Conservation (phyloP, 2,329 filamentous ascomycete genomes). For the Colletotrichum graminicola region DNA sequence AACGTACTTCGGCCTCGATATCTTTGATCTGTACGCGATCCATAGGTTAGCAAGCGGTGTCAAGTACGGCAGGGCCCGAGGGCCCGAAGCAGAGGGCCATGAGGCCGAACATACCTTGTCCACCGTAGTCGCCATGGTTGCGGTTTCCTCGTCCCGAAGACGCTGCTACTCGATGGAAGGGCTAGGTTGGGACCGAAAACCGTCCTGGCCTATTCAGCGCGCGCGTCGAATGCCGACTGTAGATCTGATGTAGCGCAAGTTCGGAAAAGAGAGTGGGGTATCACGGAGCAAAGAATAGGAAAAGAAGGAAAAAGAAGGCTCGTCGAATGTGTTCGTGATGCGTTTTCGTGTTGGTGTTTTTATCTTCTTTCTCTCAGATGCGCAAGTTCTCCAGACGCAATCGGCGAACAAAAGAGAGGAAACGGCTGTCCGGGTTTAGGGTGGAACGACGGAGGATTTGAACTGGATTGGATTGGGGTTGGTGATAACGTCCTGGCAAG, state of each 20-base stretch:
- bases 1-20: slow-evolving; percentile 89
- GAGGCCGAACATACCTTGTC: slow-evolving; percentile 78
- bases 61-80: slow-evolving; percentile 31
- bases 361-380: not conserved
- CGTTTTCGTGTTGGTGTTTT: not conserved
- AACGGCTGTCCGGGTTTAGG: not conserved
- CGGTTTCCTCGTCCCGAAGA: slow-evolving; percentile 43
- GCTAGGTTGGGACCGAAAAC: not conserved
- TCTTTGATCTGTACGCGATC: slow-evolving; percentile 82
- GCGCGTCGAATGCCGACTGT: slow-evolving; percentile 5
- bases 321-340: slow-evolving; percentile 5
- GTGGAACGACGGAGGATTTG: too few species aligned
- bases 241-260: not conserved
- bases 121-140: slow-evolving; percentile 93
- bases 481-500: slow-evolving; percentile 9
- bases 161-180: slow-evolving; percentile 9
- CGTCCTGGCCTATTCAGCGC: slow-evolving; percentile 10
- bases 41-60: slow-evolving; percentile 49
- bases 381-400: not conserved
- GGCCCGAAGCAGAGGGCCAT: not conserved
- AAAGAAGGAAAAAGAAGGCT: not conserved
- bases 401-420: not conserved
- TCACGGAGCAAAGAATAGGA: not conserved
- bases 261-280: not conserved
- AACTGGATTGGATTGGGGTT: not conserved